Evolutionary conservation across 768 basidiomycete species (phyloP).

Genomic region (Tylopilus rubrobrunneus): DNA sequence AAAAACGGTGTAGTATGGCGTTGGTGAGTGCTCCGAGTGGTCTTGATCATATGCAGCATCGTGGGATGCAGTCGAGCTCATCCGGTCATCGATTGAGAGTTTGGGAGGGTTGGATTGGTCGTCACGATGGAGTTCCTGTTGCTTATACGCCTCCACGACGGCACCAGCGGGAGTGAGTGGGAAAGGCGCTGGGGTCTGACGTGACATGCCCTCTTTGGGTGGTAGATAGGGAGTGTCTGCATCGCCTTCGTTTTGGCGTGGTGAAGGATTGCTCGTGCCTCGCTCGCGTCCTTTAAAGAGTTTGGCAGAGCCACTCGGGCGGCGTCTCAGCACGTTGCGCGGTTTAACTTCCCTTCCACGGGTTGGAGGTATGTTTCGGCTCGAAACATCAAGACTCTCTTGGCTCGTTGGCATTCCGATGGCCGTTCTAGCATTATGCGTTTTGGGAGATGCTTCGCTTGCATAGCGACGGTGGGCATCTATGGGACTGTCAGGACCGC

Average conservation of each 20-base stretch:
- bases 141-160: slow-evolving; percentile 47
- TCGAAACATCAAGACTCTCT: slow-evolving; percentile 9
- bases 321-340: slow-evolving; percentile 33
- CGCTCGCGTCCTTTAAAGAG: slow-evolving; percentile 13
- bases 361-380: slow-evolving; percentile 1
- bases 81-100: slow-evolving; percentile 27
- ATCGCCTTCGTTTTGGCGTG: not conserved
- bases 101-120: slow-evolving; percentile 10
- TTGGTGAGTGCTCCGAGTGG: slow-evolving; percentile 13
- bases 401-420: slow-evolving; percentile 6
- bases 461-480: slow-evolving; percentile 21
- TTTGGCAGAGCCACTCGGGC: slow-evolving; percentile 27
- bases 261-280: slow-evolving; percentile 7
- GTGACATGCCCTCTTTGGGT: not conserved
- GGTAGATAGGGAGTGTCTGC: not conserved
- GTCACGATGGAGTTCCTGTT: slow-evolving; percentile 32
- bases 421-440: not conserved
- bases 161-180: slow-evolving; percentile 44
- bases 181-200: not conserved
- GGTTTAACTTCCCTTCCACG: slow-evolving; percentile 15
- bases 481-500: not conserved
- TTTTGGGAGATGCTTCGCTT: slow-evolving; percentile 12
- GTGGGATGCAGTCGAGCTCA: slow-evolving; percentile 5
- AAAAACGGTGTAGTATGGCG: slow-evolving; percentile 57
- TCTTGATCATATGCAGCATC: slow-evolving; percentile 15